phyloP scores from a whole-genome alignment of 2,329 filamentous ascomycete genomes.

The Trichophyton mentagrophytes region DNA sequence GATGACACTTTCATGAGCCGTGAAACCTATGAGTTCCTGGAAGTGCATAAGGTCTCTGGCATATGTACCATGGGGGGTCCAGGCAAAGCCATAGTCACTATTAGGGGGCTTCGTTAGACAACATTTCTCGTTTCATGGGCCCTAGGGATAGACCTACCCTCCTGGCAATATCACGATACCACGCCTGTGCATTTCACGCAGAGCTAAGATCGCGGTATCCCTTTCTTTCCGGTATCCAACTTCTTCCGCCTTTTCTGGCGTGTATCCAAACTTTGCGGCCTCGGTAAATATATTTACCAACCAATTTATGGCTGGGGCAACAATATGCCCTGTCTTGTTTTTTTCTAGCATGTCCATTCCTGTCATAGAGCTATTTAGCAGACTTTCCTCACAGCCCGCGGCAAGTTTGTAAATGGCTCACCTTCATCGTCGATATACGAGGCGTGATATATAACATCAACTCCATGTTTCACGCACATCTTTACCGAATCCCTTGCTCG shows the following conservation, averaged over 20 bases:
- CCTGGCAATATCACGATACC: slow-evolving; percentile 37
- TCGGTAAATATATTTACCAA: slow-evolving; percentile 29
- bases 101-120: not conserved
- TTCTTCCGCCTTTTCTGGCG: slow-evolving; percentile 31
- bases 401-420: not conserved
- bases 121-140: not conserved
- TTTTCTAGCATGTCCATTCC: slow-evolving; percentile 27
- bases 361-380: not conserved
- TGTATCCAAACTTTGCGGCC: slow-evolving; percentile 31
- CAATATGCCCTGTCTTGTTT: slow-evolving; percentile 29
- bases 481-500: slow-evolving; percentile 34
- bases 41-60: slow-evolving; percentile 38
- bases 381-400: not conserved
- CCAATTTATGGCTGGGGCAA: slow-evolving; percentile 36
- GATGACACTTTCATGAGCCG: slow-evolving; percentile 33
- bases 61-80: slow-evolving; percentile 39
- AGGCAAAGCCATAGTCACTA: slow-evolving; percentile 37
- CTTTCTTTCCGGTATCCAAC: slow-evolving; percentile 35
- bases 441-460: slow-evolving; percentile 39
- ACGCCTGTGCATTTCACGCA: slow-evolving; percentile 35
- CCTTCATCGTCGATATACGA: slow-evolving; percentile 33
- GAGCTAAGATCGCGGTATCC: slow-evolving; percentile 26
- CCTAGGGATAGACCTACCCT: slow-evolving; percentile 13
- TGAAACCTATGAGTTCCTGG: slow-evolving; percentile 34
- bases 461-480: slow-evolving; percentile 33